Percentiles rank a stretch among this genome's conserved stretches.
Evolutionary conservation across 176 grass and related monocot species (phyloP).

Genomic region (Puya raimondii): DNA sequence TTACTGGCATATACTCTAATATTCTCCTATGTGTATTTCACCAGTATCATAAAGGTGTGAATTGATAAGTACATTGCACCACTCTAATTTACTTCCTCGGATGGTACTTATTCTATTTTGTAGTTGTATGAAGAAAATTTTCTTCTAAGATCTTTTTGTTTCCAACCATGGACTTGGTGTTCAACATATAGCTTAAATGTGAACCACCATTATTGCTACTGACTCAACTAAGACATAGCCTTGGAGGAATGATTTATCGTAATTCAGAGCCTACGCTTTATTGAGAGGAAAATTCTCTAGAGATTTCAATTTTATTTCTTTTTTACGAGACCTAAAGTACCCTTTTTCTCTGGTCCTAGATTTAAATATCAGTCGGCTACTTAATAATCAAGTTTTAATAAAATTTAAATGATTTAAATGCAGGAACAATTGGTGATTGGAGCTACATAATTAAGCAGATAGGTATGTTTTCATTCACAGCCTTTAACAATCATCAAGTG

Average conservation of each 20-base stretch:
- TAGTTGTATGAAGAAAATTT: too few relatives aligned
- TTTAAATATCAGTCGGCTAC: not conserved
- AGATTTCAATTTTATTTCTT: too few relatives aligned
- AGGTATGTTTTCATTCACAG: slow-evolving; percentile 98
- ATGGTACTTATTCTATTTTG: not conserved
- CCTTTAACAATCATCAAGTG: slow-evolving; percentile 81
- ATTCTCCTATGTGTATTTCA: not conserved
- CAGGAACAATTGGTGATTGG: slow-evolving; percentile 94
- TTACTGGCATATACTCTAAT: not conserved
- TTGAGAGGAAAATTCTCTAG: too few relatives aligned
- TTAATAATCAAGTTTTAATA: not conserved
- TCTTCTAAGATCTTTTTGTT: too few relatives aligned
- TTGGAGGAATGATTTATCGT: too few relatives aligned
- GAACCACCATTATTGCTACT: too few relatives aligned
- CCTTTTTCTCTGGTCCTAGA: not conserved
- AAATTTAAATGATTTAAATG: slow-evolving; percentile 2
- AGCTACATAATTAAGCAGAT: slow-evolving; percentile 98
- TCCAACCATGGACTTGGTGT: too few relatives aligned
- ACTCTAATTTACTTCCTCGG: slow-evolving; percentile 1
- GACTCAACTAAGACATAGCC: too few relatives aligned
- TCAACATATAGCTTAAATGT: too few relatives aligned
- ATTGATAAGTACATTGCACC: slow-evolving; percentile 8
- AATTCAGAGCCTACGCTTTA: too few relatives aligned
- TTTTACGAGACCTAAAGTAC: not conserved
- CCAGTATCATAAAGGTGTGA: not conserved